Evolutionary conservation across 208 protist species (phyloP).

Genomic region (Acanthamoeba lenticulata): DNA sequence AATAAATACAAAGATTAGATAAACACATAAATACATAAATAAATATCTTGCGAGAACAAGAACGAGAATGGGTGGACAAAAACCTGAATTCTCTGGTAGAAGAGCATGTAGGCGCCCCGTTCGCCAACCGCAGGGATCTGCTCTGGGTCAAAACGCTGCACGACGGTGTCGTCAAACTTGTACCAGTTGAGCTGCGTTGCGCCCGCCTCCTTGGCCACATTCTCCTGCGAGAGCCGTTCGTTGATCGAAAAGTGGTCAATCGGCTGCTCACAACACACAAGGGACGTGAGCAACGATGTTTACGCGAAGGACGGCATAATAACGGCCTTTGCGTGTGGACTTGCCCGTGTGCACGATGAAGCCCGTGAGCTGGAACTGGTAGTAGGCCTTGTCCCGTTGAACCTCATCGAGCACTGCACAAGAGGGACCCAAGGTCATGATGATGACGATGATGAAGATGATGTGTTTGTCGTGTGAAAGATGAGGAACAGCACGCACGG

Average conservation of each 20-base stretch:
- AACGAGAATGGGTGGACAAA: not conserved
- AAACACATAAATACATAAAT: too few relatives aligned
- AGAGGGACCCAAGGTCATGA: not conserved
- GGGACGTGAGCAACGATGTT: too few relatives aligned
- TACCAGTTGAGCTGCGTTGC: conserved; percentile 79
- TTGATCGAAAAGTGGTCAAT: too few relatives aligned
- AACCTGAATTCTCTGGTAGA: conserved; percentile 73
- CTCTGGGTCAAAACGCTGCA: conserved; percentile 80
- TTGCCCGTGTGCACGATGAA: conserved; percentile 90
- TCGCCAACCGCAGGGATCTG: not conserved
- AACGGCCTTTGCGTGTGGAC: conserved; percentile 88
- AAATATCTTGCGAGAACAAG: not conserved
- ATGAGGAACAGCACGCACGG: not conserved
- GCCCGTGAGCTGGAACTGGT: conserved; percentile 86
- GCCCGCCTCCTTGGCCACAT: conserved; percentile 35
- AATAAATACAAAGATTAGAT: too few relatives aligned
- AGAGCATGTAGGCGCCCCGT: conserved; percentile 74
- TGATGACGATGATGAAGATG: not conserved
- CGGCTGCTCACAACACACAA: too few relatives aligned
- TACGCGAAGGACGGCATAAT: conserved; percentile 88
- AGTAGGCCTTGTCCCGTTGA: conserved; percentile 53
- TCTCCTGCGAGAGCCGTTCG: too few relatives aligned
- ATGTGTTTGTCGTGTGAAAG: too few relatives aligned
- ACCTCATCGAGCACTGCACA: not conserved
- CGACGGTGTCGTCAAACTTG: conserved; percentile 88